Evolutionary conservation across 257 asterid species (phyloP).

Genomic region (Plantago ovata): DNA sequence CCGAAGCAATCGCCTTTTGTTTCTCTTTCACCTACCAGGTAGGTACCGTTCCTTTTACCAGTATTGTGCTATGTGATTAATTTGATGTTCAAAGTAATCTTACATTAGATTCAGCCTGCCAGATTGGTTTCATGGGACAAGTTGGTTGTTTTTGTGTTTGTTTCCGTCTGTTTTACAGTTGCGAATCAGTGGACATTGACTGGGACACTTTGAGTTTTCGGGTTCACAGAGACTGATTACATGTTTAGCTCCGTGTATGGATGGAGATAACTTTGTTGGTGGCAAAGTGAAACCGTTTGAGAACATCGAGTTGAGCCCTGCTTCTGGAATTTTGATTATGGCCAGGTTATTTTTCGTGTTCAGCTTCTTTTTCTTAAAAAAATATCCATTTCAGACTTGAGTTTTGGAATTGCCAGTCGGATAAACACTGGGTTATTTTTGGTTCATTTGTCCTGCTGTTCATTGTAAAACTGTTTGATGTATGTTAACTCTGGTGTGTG

Average conservation of each 20-base stretch:
- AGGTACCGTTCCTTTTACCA: too few relatives aligned
- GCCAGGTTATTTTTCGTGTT: slow-evolving; percentile 55
- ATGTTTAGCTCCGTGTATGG: slow-evolving; percentile 80
- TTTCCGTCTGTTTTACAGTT: slow-evolving; percentile 36
- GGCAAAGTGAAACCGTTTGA: slow-evolving; percentile 81
- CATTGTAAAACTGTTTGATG: too few relatives aligned
- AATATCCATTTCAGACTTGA: background rate
- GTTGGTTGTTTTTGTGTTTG: background rate
- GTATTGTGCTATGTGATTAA: too few relatives aligned
- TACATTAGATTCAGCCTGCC: too few relatives aligned
- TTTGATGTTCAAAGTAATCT: too few relatives aligned
- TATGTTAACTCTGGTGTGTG: too few relatives aligned
- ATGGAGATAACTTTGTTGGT: slow-evolving; percentile 52
- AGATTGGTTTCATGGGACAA: too few relatives aligned
- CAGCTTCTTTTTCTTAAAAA: too few relatives aligned
- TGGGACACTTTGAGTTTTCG: slow-evolving; percentile 91
- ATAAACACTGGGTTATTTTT: background rate
- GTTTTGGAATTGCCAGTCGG: background rate
- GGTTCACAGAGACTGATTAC: slow-evolving; percentile 66
- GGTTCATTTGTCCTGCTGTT: background rate
- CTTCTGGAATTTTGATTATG: slow-evolving; percentile 83
- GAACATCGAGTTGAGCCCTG: slow-evolving; percentile 90
- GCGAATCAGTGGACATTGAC: slow-evolving; percentile 60
- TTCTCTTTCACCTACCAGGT: too few relatives aligned
- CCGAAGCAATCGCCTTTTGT: too few relatives aligned